Base-by-base conservation (phyloP, 1,284 basidiomycete genomes). In the Kwoniella shivajii region DNA sequence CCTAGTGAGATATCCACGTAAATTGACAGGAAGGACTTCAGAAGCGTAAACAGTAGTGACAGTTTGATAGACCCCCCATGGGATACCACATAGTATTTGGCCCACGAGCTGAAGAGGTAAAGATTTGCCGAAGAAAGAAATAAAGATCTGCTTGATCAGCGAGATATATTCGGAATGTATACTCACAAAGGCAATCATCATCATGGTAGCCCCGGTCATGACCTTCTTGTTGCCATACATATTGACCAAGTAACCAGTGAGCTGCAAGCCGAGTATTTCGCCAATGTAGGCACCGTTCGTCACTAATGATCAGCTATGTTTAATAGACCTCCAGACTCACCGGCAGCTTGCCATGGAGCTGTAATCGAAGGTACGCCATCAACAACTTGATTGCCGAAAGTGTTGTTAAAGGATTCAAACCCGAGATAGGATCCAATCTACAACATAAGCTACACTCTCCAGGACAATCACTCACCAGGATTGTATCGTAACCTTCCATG, bases 401-500 rank as follows among this genome's bases (percentile, higher is more conserved):
- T 54, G 22, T 45, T 44, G 47, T 57, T 57, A 47, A 54, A 61
- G 4, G 54, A 47, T 6, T 42, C 6, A 31, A 52, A 56, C 3
- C 49, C 58, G 45, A 56, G 45, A 34, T 56, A 60, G 10, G 54
- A 56, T 3, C 59, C 59, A 29, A 56, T 60, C 54, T 56, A 22
- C 20, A n/a, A 37, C 45, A 38, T n/a, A 26, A 36, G 18, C 22
- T 46, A n/a, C n/a, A n/a, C n/a, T n/a, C n/a, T n/a, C 7, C 13
- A 27, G 3, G n/a, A n/a, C n/a, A n/a, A n/a, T n/a, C 14, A 54
- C 57, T 41, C 38, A 61, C 56, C 57, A 58, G 27, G 46, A 66
- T 59, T 16, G 64, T 68, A 52, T 68, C 64, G 45, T 56, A 56
- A n/a, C 60, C 76, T 54, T 78, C 77, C 78, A 79, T 78, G 61